These are phyloP conservation scores for Byssoonygena ceratinophila DNA, from an alignment of 2,329 filamentous ascomycete genomes.

Conservation along the genomic window DNA sequence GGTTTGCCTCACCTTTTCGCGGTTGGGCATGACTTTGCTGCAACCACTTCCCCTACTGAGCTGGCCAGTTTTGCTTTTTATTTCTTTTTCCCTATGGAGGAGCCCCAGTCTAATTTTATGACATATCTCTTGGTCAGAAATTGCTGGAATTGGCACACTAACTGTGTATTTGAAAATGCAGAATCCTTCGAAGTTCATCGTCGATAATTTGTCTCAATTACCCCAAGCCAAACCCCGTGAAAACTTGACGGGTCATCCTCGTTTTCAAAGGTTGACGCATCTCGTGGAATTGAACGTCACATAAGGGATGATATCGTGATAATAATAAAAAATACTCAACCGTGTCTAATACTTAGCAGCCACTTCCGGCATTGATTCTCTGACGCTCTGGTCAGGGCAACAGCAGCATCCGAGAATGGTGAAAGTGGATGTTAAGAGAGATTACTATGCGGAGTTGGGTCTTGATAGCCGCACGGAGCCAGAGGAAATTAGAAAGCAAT, in stretches of 20 bases:
- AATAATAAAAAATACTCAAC: not conserved
- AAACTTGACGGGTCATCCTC: not conserved
- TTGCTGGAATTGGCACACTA: not conserved
- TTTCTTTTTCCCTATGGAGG: not conserved
- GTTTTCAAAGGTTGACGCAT: not conserved
- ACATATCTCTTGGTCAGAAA: not conserved
- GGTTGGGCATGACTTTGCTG: slow-evolving; percentile 7
- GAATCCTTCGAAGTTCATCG: not conserved
- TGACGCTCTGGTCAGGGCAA: not conserved
- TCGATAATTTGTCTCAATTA: not conserved
- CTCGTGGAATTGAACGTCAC: not conserved
- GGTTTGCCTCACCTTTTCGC: slow-evolving; percentile 11
- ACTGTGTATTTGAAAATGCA: not conserved
- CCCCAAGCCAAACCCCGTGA: not conserved
- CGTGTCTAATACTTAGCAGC: not conserved
- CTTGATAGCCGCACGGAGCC: slow-evolving; percentile 56
- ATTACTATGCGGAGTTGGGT: slow-evolving; percentile 80
- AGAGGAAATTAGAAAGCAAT: slow-evolving; percentile 75
- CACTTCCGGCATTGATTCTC: not conserved
- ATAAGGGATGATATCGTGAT: not conserved
- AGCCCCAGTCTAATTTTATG: not conserved
- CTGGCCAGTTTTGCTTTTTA: slow-evolving; percentile 9
- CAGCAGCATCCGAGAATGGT: slow-evolving; percentile 42
- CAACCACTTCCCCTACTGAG: not conserved
- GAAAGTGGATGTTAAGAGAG: slow-evolving; percentile 56